Evolutionary conservation across 2,329 filamentous ascomycete species (phyloP).

Genomic region (Alternaria consortialis): DNA sequence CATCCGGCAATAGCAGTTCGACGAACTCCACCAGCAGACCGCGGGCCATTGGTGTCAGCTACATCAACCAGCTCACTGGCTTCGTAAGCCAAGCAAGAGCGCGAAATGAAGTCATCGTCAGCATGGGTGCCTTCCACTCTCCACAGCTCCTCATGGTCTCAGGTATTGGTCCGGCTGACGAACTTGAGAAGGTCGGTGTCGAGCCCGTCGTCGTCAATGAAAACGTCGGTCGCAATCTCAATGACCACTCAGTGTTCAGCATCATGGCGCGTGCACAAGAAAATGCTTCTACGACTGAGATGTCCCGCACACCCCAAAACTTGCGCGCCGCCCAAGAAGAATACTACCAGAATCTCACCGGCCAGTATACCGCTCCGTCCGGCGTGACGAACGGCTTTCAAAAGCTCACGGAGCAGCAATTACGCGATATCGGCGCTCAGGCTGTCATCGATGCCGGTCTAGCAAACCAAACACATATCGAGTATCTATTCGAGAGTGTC

Average conservation of each 20-base stretch:
- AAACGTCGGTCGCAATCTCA: conserved; percentile 40
- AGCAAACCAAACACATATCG: conserved; percentile 40
- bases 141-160: conserved; percentile 54
- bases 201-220: conserved; percentile 38
- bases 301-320: conserved; percentile 33
- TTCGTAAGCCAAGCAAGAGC: conserved; percentile 40
- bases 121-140: conserved; percentile 46
- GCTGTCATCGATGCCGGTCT: conserved; percentile 27
- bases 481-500: conserved; percentile 37
- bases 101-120: conserved; percentile 39
- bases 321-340: conserved; percentile 37
- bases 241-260: conserved; percentile 37
- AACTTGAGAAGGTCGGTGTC: conserved; percentile 35
- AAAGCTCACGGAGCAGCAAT: conserved; percentile 25
- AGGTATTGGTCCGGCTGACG: conserved; percentile 46
- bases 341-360: conserved; percentile 40
- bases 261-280: conserved; percentile 40
- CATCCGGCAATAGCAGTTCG: background rate
- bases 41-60: conserved; percentile 38
- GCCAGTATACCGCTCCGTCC: conserved; percentile 43
- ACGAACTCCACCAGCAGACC: conserved; percentile 15
- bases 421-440: conserved; percentile 31
- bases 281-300: conserved; percentile 31
- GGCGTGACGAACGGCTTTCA: conserved; percentile 47
- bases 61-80: conserved; percentile 36